phyloP scores from a whole-genome alignment of 208 protist species.

The Angomonas desouzai region DNA sequence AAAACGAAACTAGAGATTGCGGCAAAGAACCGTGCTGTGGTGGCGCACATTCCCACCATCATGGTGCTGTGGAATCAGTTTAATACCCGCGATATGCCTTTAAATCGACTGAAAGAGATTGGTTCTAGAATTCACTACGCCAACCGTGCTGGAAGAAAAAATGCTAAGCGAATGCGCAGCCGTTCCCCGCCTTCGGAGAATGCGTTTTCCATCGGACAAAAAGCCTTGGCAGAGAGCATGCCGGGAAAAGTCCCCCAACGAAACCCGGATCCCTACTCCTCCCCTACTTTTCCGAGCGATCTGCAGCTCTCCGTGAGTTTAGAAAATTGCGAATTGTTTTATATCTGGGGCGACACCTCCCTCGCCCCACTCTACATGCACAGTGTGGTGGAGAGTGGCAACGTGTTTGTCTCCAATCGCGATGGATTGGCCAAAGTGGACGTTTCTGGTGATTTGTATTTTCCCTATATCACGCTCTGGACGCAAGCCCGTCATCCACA shows the following conservation, averaged over 20 bases:
- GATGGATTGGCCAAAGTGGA: constrained; percentile 37
- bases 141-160: constrained; percentile 12
- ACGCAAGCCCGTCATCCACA: constrained; percentile 2
- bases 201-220: constrained; percentile 19
- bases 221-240: constrained; percentile 14
- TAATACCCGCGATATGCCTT: constrained; percentile 36
- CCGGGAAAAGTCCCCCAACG: background rate
- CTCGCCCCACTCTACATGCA: constrained; percentile 41
- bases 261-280: constrained; percentile 28
- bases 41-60: constrained; percentile 50
- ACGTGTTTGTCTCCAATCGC: constrained; percentile 28
- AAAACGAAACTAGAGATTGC: constrained; percentile 21
- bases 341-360: constrained; percentile 41
- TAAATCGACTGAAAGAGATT: constrained; percentile 42
- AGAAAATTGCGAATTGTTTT: constrained; percentile 37
- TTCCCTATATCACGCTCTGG: constrained; percentile 12
- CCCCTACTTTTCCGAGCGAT: constrained; percentile 42
- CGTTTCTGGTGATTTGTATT: constrained; percentile 23
- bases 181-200: constrained; percentile 12
- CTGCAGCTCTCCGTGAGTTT: constrained; percentile 29
- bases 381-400: constrained; percentile 19
- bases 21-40: constrained; percentile 17
- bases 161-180: background rate
- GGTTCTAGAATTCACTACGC: constrained; percentile 44
- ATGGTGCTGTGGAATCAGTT: constrained; percentile 53